Evolutionary conservation across 176 grass and related monocot genomes (phyloP).

Genomic region (Oryza officinalis): DNA sequence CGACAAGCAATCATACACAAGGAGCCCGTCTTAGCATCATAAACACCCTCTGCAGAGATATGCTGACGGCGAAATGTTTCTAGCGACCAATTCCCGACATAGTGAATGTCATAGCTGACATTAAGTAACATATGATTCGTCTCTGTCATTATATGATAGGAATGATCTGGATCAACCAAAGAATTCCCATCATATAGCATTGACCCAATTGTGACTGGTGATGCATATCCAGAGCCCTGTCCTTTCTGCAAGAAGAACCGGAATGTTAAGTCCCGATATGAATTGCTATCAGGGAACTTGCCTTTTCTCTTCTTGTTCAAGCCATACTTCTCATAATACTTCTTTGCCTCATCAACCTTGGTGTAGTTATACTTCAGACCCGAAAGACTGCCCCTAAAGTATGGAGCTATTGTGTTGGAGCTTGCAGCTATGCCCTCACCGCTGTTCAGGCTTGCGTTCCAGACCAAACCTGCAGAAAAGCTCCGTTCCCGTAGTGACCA

Average conservation of each 20-base stretch:
- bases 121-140: slow-evolving; percentile 40
- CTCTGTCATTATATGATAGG: not conserved
- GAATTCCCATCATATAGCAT: slow-evolving; percentile 50
- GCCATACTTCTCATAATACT: slow-evolving; percentile 38
- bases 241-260: slow-evolving; percentile 34
- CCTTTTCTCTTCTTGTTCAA: slow-evolving; percentile 52
- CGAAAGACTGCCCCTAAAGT: slow-evolving; percentile 40
- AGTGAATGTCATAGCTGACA: slow-evolving; percentile 72
- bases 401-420: slow-evolving; percentile 22
- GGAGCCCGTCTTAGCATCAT: slow-evolving; percentile 63
- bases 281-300: slow-evolving; percentile 57
- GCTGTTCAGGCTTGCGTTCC: slow-evolving; percentile 39
- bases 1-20: slow-evolving; percentile 77
- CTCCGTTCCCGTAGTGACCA: slow-evolving; percentile 64
- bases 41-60: slow-evolving; percentile 77
- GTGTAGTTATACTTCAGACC: slow-evolving; percentile 80
- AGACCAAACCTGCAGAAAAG: slow-evolving; percentile 50
- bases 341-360: slow-evolving; percentile 53
- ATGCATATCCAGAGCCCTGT: slow-evolving; percentile 52
- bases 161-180: not conserved
- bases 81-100: slow-evolving; percentile 48
- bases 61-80: slow-evolving; percentile 40
- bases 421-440: slow-evolving; percentile 24
- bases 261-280: slow-evolving; percentile 57
- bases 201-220: slow-evolving; percentile 62